Base-by-base conservation (phyloP, 345 rosid species). In the Syzygium jambos region DNA sequence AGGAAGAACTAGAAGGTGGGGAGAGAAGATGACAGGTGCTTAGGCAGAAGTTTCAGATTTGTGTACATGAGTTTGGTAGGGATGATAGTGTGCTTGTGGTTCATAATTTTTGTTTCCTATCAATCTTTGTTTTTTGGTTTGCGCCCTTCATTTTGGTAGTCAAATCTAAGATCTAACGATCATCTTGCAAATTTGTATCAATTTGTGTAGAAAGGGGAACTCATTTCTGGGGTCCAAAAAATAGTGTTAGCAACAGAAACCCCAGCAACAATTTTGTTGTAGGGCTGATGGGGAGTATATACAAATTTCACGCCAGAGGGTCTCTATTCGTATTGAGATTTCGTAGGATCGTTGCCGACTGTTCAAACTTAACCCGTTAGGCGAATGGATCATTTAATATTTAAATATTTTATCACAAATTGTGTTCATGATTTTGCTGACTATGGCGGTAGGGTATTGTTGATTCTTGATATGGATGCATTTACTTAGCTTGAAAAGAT, bases 1-100 rank as follows among this genome's bases (percentile, higher is more conserved):
- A 94, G 89, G 99, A 98, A 87, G 99, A 98, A 89, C 95, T 94
- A 14, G 99, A 95, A 55, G 94, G 95, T 8, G 91, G 93, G 23
- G 99, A 96, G 52, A 88, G 89, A 88, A 84, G 83, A 86, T 87
- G 16, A 85, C 54, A 22, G 84, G 38, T 63, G 29, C 55, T 65
- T 65, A 13, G 54, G 43, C 56, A 56, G 43, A 14, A 53, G 30
- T 53, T 85, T 57, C 65, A 11, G 16, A 54, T 55, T 34, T 30
- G 49, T 57, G 61, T 85, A 85, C 63, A 84, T 53, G 46, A 85
- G 46, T 73, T 38, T 19, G 41, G 21, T 38, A 73, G 82, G 82
- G 82, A 27, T 19, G 27, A 73, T 38, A 19, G 49, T 21, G 49
- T 73, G 82, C 82, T 34, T 73, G 25, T 38, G 82, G 25, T 73